phyloP scores from a whole-genome alignment of 257 asterid species.

The Rehmannia glutinosa region DNA sequence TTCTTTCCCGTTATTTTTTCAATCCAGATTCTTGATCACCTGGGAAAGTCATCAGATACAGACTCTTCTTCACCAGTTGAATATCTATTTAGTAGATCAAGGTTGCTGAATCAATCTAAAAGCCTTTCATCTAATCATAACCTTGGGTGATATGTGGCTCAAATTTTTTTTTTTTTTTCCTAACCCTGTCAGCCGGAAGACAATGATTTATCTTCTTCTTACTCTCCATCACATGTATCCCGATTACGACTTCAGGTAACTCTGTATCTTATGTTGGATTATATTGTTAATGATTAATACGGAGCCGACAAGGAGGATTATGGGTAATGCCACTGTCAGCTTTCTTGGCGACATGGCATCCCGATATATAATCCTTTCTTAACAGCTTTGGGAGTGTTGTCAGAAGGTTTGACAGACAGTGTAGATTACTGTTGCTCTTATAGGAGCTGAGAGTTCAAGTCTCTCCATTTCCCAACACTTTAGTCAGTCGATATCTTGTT shows the following conservation, averaged over 20 bases:
- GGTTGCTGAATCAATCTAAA: slow-evolving; percentile 45
- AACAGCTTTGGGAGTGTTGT: slow-evolving; percentile 93
- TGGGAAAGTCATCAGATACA: slow-evolving; percentile 58
- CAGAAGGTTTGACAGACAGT: slow-evolving; percentile 99
- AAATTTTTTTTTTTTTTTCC: not conserved
- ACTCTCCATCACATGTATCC: slow-evolving; percentile 93
- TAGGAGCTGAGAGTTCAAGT: slow-evolving; percentile 99
- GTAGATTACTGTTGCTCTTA: slow-evolving; percentile 89
- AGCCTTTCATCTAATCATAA: not conserved
- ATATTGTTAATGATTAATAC: slow-evolving; percentile 6
- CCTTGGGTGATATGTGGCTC: slow-evolving; percentile 16
- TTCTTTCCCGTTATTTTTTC: not conserved
- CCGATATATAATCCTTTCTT: slow-evolving; percentile 81
- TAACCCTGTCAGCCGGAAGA: slow-evolving; percentile 72
- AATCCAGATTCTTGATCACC: slow-evolving; percentile 66
- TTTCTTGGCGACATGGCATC: slow-evolving; percentile 95
- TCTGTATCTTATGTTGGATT: slow-evolving; percentile 37
- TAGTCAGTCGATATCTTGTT: slow-evolving; percentile 21
- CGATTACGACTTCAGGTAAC: slow-evolving; percentile 96
- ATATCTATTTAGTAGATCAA: slow-evolving; percentile 65
- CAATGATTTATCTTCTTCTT: slow-evolving; percentile 87
- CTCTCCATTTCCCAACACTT: slow-evolving; percentile 98
- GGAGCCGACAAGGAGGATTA: slow-evolving; percentile 60
- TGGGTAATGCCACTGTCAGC: slow-evolving; percentile 99
- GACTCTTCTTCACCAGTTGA: slow-evolving; percentile 87